Conservation (phyloP, 2,329 filamentous ascomycete genomes). For the Microcyclosporella mali region DNA sequence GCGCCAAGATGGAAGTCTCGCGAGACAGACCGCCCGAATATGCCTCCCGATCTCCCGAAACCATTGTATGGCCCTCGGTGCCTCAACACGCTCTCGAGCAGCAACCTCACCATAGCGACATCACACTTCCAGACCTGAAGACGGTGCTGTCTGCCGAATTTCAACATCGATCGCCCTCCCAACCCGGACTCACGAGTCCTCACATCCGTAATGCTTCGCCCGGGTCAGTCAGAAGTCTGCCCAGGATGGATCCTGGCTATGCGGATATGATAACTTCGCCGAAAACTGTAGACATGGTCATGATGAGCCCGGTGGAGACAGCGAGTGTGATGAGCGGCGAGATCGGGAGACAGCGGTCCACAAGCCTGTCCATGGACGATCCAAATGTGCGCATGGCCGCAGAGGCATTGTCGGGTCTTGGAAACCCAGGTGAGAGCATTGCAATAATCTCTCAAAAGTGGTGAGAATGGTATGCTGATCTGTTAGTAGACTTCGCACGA, state of each 20-base stretch:
- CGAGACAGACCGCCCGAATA: conserved; percentile 39
- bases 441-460: background rate
- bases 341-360: conserved; percentile 32
- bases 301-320: conserved; percentile 41
- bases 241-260: conserved; percentile 35
- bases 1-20: conserved; percentile 26
- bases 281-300: conserved; percentile 29
- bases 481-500: conserved; percentile 36
- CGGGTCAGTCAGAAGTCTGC: conserved; percentile 23
- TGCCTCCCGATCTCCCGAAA: conserved; percentile 32
- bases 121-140: conserved; percentile 41
- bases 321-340: conserved; percentile 40
- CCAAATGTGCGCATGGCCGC: conserved; percentile 45
- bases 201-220: conserved; percentile 17
- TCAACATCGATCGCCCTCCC: conserved; percentile 27
- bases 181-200: conserved; percentile 7
- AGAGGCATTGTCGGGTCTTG: conserved; percentile 45
- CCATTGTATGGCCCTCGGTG: conserved; percentile 14
- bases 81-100: conserved; percentile 11
- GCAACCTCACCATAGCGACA: conserved; percentile 23
- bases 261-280: conserved; percentile 19
- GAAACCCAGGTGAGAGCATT: conserved; percentile 40
- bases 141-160: conserved; percentile 39
- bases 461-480: conserved; percentile 3
- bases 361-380: conserved; percentile 44